Base-by-base conservation (phyloP, 768 basidiomycete species). In the Russula sp. region DNA sequence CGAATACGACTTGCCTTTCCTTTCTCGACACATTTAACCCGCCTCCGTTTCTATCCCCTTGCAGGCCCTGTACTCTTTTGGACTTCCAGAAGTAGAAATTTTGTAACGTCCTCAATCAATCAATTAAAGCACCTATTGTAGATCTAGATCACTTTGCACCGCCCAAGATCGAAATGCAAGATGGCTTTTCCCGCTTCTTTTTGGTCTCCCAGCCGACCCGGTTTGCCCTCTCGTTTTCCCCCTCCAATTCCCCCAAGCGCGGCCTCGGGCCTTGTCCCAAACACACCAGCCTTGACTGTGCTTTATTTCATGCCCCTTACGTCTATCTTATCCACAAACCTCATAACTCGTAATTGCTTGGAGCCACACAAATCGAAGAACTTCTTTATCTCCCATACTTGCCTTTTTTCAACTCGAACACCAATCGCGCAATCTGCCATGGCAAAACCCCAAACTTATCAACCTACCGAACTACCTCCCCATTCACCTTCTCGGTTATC, bases 1-100 rank as follows among this genome's bases (percentile, higher is more conserved):
- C 63, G 57, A 55, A 55, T 31, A 5, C 54, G 31, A 59, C 57
- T 47, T 51, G 51, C 62, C 45, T 47, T 63, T 63, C 62, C 62
- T 59, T 63, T 59, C 56, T 40, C 35, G 52, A 55, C 50, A 3
- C 34, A n/a, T 35, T 35, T 49, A 22, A 50, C 16, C 63, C 37
- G 20, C 37, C 45, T 55, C 52, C 50, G 37, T 55, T 42, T 59
- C 50, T 22, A 52, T 63, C 55, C 55, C 31, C 50, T 27, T 32
- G 3, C 44, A 45, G 50, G n/a, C 18, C 34, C 13, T 34, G 37
- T 37, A 44, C 27, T 44, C 42, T 49, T 56, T 51, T 57, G 54
- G 48, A 44, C 22, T 55, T 55, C 59, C 45, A 61, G 18, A 58
- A 58, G 35, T 40, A 32, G 57, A 27, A 49, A 37, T 39, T 34